Evolutionary conservation across 805 yeast species (phyloP).

Genomic region (Blastobotrys robertii): DNA sequence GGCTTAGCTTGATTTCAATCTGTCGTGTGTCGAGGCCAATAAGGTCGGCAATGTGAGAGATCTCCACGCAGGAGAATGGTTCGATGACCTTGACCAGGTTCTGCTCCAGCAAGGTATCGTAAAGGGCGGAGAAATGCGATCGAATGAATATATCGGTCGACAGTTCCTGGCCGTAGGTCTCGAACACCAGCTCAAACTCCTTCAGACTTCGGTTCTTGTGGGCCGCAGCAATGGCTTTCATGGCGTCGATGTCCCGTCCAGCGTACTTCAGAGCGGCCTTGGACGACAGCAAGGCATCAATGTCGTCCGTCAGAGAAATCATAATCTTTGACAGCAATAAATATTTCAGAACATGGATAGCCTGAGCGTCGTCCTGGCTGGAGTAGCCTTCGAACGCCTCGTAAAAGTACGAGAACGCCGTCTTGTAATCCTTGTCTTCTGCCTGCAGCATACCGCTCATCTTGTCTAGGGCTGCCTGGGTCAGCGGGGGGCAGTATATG

Average conservation of each 20-base stretch:
- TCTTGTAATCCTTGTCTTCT: slow-evolving; percentile 92
- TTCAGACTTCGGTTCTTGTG: slow-evolving; percentile 81
- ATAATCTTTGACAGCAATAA: slow-evolving; percentile 89
- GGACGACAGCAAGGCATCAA: slow-evolving; percentile 64
- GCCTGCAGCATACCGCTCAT: slow-evolving; percentile 95
- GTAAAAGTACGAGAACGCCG: slow-evolving; percentile 89
- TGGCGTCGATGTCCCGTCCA: slow-evolving; percentile 85
- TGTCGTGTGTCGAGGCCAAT: slow-evolving; percentile 82
- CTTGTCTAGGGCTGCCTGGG: slow-evolving; percentile 90
- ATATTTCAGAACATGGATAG: slow-evolving; percentile 77
- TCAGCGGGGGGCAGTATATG: slow-evolving; percentile 85
- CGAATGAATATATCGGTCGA: slow-evolving; percentile 81
- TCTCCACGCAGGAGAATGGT: slow-evolving; percentile 93
- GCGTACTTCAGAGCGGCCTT: slow-evolving; percentile 67
- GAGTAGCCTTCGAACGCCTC: slow-evolving; percentile 91
- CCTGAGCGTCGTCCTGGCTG: slow-evolving; percentile 40
- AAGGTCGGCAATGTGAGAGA: slow-evolving; percentile 74
- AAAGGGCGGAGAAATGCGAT: slow-evolving; percentile 83
- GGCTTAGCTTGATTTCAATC: slow-evolving; percentile 89
- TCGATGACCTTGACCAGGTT: slow-evolving; percentile 90
- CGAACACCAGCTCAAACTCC: slow-evolving; percentile 80
- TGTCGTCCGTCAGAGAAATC: slow-evolving; percentile 81
- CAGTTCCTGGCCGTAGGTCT: slow-evolving; percentile 57
- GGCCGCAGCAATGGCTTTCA: slow-evolving; percentile 87
- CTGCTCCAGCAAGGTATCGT: slow-evolving; percentile 87